Base-by-base conservation (phyloP, 148 eudicot species). In the Simmondsia chinensis region DNA sequence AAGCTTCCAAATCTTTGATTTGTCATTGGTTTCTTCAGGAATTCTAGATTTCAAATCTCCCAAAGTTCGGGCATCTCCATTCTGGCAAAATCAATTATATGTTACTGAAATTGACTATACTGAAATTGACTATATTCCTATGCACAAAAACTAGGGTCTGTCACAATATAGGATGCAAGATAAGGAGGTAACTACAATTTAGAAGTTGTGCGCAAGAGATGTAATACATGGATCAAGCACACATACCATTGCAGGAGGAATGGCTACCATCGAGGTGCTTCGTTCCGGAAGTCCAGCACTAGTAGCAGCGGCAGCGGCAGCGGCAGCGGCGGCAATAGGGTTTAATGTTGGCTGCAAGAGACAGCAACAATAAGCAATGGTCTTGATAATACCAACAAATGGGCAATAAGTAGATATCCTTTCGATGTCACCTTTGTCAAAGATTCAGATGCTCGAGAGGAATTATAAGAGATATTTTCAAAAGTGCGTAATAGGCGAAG, bases 1-100 rank as follows among this genome's bases (percentile, higher is more conserved):
- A 41, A 79, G 74, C 53, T 77, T 87, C 75, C 84, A 81, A 37
- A 73, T 63, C 76, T 76, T 77, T 34, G 91, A 74, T 62, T 82
- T 87, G 75, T 77, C 91, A 52, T 69, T 79, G 52, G 52, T 41
- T 59, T 72, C 83, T 53, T 74, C 83, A 17, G 67, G 43, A 36
- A 68, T 74, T 57, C 82, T 65, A 5, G 80, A 70, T 65, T 76
- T 79, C 40, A 79, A 70, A 51, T 82, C 82, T 27, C 57, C 77
- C 66, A 64, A 13, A 46, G 35, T 60, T 69, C 84, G 65, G 31
- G 67, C 59, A 52, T 82, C 91, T 47, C 82, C 91, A 58, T 82
- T 82, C 91, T 82, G 55, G 34, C 49, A 68, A 38, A 37, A 36
- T 6, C 31, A 43, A 58, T 31, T 0, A 34, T 13, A 37, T 14